Conservation (phyloP, 345 rosid species). For the Eucalyptus regnans region DNA sequence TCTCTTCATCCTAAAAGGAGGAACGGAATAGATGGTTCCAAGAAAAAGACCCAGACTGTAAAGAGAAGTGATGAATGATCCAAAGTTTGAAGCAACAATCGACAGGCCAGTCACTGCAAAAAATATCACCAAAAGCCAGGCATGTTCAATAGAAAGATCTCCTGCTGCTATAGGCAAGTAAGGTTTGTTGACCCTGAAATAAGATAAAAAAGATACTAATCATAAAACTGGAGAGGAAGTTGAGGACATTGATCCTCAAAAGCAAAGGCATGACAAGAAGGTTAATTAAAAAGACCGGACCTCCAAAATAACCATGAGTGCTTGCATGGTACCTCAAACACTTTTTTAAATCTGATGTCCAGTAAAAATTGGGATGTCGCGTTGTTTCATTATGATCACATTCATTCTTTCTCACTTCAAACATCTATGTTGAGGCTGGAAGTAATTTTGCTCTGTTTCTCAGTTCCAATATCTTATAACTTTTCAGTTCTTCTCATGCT, state of each 20-base stretch:
- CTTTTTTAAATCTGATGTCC: background rate
- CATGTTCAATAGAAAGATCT: conserved; percentile 84
- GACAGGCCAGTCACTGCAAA: conserved; percentile 66
- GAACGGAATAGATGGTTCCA: conserved; percentile 96
- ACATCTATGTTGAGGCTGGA: background rate
- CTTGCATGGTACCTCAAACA: background rate
- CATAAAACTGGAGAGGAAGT: background rate
- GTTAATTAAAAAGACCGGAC: background rate
- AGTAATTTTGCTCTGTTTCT: background rate
- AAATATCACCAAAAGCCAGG: conserved; percentile 79
- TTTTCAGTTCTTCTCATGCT: background rate
- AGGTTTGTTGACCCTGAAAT: conserved; percentile 87
- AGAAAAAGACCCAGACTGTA: conserved; percentile 79
- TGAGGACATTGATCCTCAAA: background rate
- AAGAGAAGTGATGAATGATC: conserved; percentile 71
- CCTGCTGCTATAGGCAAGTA: conserved; percentile 98
- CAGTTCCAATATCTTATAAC: background rate
- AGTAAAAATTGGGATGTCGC: background rate
- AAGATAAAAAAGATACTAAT: background rate
- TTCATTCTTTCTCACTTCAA: background rate
- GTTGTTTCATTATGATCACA: background rate
- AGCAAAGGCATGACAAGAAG: background rate
- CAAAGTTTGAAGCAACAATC: conserved; percentile 71
- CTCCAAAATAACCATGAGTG: background rate
- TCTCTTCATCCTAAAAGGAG: conserved; percentile 92